Base-by-base conservation (phyloP, 176 grass and related monocot genomes). In the Aechmea fasciata region DNA sequence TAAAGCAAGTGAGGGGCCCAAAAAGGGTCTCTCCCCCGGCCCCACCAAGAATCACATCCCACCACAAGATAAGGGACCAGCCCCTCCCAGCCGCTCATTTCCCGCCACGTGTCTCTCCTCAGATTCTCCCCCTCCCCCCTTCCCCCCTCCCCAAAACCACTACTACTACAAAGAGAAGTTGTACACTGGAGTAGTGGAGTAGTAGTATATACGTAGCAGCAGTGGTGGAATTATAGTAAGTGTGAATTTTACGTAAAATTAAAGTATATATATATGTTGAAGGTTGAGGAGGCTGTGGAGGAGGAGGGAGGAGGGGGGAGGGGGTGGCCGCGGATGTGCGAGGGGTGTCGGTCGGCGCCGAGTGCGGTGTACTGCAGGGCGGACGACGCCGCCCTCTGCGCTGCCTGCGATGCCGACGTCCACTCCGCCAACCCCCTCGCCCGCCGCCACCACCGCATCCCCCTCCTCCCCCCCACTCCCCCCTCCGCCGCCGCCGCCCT, bases 391-490 rank as follows among this genome's bases (percentile, higher is more conserved):
- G 78, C 81, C 22, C 92, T 96, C 73, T 96, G 88, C 67, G 52
- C 78, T 17, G 70, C 88, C n/a, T 96, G 92, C 80, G 92, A 96
- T 48, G 78, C 78, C 11, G 83, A 88, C 64, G 87, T 96, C 85
- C 85, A 96, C 85, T 91, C 92, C 11, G 92, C 88, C 11, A 99
- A 99, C 84, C 89, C 75, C 68, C 94, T 99, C 59, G 89, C 89
- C 23, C 71, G 86, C 47, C 79, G 89, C 64, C 94, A 99, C 83
- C 77, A 90, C 63, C 94, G 94, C 6, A 10, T 88, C 48, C 94
- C 89, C 24, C 22, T 93, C 48, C 77, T 50, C 85, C 83, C 2
- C 69, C 77, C 51, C 47, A 7, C 77, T 50, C 80, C 83, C 4
- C 79, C 69, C 71, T 51, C 68, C 2, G 77, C 67, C 4, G 83